Conservation (phyloP, 164 flowering plant genomes). For the Nelumbo lutea region DNA sequence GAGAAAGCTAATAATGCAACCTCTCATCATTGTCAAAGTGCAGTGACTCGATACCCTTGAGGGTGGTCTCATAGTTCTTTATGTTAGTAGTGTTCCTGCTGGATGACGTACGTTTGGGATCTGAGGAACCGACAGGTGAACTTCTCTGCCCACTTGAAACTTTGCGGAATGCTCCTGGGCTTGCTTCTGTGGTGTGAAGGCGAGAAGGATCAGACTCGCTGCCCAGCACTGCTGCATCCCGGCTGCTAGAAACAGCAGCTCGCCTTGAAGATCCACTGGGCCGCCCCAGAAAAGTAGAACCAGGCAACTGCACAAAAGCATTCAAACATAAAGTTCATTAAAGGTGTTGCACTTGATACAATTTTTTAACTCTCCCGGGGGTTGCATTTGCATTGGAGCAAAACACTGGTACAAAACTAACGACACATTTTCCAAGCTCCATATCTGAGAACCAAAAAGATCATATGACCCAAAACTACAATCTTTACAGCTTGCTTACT, state of each 20-base stretch:
- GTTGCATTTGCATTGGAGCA: too few relatives aligned
- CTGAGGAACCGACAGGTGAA: constrained; percentile 59
- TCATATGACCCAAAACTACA: too few relatives aligned
- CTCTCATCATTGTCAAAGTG: constrained; percentile 66
- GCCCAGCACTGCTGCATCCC: constrained; percentile 44
- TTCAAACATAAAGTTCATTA: neutral
- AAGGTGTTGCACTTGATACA: too few relatives aligned
- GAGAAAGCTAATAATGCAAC: constrained; percentile 32
- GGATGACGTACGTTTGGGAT: constrained; percentile 54
- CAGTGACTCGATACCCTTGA: constrained; percentile 77
- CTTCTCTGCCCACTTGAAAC: constrained; percentile 51
- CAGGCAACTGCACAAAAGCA: constrained; percentile 45
- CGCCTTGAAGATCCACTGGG: constrained; percentile 78
- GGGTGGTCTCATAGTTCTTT: constrained; percentile 64
- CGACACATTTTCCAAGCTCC: too few relatives aligned
- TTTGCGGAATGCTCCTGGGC: constrained; percentile 57
- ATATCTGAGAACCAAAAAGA: too few relatives aligned
- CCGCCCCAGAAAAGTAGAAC: constrained; percentile 48
- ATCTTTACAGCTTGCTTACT: too few relatives aligned
- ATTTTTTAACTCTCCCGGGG: too few relatives aligned
- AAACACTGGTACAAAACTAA: too few relatives aligned
- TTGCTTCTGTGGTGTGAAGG: constrained; percentile 62
- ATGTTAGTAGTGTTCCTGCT: constrained; percentile 39
- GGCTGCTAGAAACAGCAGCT: constrained; percentile 64
- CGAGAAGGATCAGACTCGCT: constrained; percentile 57